phyloP scores from a whole-genome alignment of 345 rosid species.

The Eutrema yunnanense region DNA sequence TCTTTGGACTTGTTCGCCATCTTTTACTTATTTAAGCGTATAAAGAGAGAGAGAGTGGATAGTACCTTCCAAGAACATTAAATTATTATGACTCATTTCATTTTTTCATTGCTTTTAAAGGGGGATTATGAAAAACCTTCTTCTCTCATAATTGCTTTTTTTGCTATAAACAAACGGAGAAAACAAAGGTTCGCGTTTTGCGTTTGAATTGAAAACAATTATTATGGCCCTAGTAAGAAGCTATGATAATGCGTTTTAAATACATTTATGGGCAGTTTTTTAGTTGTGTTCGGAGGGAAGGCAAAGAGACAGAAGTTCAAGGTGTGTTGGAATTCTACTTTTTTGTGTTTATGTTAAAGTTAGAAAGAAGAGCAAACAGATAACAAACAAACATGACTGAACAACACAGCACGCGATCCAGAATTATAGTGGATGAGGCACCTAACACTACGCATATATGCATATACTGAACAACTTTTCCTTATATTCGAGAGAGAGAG shows the following conservation, averaged over 20 bases:
- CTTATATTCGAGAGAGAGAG: background rate
- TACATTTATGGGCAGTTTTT: background rate
- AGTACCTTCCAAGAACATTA: slow-evolving; percentile 6
- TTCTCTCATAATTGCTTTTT: background rate
- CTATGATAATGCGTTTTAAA: background rate
- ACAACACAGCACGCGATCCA: slow-evolving; percentile 4
- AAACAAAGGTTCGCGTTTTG: background rate
- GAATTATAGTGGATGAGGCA: slow-evolving; percentile 11
- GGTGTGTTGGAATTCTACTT: background rate
- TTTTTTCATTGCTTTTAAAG: background rate
- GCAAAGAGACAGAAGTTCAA: background rate
- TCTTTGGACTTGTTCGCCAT: slow-evolving; percentile 1
- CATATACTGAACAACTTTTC: background rate
- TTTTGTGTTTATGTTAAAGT: background rate
- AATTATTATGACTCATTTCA: background rate
- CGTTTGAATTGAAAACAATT: background rate
- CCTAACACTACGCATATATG: slow-evolving; percentile 8
- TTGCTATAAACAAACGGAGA: background rate
- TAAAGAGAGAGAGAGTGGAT: background rate
- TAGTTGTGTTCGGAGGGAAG: background rate
- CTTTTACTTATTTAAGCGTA: background rate
- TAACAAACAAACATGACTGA: slow-evolving; percentile 5
- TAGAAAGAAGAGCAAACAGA: background rate
- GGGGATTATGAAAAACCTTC: background rate
- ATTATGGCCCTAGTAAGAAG: background rate